Percentiles rank a stretch among this genome's conserved stretches.
phyloP scores from a whole-genome alignment of 1,284 basidiomycete genomes.

The Marasmius tenuissimus region DNA sequence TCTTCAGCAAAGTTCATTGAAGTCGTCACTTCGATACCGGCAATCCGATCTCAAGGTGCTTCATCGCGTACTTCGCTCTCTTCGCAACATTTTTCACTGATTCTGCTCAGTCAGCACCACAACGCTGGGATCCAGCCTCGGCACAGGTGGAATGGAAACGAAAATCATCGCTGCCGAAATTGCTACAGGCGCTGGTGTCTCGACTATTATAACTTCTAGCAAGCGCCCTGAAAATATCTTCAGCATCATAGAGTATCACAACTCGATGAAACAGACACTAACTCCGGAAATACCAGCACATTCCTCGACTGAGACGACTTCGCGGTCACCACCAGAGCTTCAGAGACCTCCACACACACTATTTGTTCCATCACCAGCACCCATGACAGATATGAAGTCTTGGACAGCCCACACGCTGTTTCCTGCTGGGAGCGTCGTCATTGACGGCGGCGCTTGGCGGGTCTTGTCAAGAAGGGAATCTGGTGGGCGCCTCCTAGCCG shows the following conservation, averaged over 20 bases:
- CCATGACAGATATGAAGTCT: conserved; percentile 85
- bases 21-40: conserved; percentile 80
- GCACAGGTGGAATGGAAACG: conserved; percentile 99
- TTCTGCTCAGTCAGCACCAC: conserved; percentile 75
- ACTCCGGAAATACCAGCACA: conserved; percentile 22
- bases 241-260: conserved; percentile 79
- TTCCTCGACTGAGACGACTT: conserved; percentile 36
- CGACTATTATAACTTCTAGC: conserved; percentile 88
- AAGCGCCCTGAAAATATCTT: conserved; percentile 80
- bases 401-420: conserved; percentile 95
- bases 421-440: conserved; percentile 84
- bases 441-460: conserved; percentile 87
- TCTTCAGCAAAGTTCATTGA: conserved; percentile 81
- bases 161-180: conserved; percentile 98
- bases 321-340: conserved; percentile 20
- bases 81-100: neutral
- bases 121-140: conserved; percentile 89
- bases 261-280: conserved; percentile 30
- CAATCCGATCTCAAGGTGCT: conserved; percentile 79
- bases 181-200: conserved; percentile 94
- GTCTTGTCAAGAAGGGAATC: conserved; percentile 85
- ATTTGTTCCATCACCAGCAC: conserved; percentile 8
- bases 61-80: neutral
- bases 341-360: conserved; percentile 17
- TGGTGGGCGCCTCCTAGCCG: conserved; percentile 88